These are phyloP conservation scores for Coemansia sp. DNA, from an alignment of 192 early-diverging fungal genomes.

Conservation along the genomic window DNA sequence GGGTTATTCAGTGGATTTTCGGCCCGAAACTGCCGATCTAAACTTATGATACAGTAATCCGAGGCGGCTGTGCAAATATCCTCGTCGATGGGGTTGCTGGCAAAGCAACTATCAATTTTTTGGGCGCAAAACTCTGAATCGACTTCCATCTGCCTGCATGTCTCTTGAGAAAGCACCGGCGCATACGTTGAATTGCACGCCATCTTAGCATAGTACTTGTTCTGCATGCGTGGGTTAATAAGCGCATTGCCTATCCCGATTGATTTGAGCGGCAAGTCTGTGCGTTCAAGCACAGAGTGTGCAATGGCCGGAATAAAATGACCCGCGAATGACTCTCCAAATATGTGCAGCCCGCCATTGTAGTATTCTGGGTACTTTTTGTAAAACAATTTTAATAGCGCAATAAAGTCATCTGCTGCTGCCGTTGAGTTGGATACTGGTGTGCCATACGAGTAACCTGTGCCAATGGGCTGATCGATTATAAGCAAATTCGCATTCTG, in stretches of 20 bases:
- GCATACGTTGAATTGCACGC: slow-evolving; percentile 68
- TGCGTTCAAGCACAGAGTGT: slow-evolving; percentile 66
- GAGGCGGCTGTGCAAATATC: no score
- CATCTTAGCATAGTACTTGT: slow-evolving; percentile 72
- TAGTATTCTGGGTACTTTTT: slow-evolving; percentile 72
- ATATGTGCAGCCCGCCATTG: slow-evolving; percentile 73
- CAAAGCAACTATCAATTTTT: no score
- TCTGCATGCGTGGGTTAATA: slow-evolving; percentile 78
- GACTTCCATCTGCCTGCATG: slow-evolving; percentile 65
- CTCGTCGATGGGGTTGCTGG: no score
- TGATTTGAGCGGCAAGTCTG: slow-evolving; percentile 56
- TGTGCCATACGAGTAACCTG: slow-evolving; percentile 83
- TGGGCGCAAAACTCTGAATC: no score
- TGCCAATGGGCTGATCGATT: slow-evolving; percentile 82
- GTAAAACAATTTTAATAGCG: slow-evolving; percentile 88
- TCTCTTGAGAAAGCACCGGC: slow-evolving; percentile 65
- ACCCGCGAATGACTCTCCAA: slow-evolving; percentile 82
- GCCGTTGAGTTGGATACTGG: slow-evolving; percentile 61
- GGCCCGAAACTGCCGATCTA: no score
- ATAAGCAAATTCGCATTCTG: slow-evolving; percentile 77
- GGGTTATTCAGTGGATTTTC: slow-evolving; percentile 74
- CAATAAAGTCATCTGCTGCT: slow-evolving; percentile 79
- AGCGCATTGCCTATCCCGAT: slow-evolving; percentile 89
- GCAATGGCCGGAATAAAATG: slow-evolving; percentile 96
- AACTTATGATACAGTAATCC: no score